These are phyloP conservation scores for Phytophthora syringae DNA, from an alignment of 352 stramenopile genomes.

Conservation along the genomic window DNA sequence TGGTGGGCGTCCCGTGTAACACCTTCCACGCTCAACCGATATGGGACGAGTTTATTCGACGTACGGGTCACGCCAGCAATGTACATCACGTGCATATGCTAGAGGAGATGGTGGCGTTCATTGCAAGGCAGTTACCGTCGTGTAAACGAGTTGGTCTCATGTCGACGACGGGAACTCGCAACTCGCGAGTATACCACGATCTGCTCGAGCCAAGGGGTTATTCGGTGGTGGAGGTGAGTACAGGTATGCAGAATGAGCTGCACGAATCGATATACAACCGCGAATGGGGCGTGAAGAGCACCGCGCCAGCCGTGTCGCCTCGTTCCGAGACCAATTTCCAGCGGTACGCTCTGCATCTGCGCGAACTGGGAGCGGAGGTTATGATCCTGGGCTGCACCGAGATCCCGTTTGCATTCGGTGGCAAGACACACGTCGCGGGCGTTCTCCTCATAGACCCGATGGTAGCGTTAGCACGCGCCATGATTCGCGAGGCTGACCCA, in stretches of 20 bases:
- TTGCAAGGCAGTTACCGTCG: constrained; percentile 47
- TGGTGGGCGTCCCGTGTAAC: constrained; percentile 75
- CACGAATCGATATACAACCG: constrained; percentile 81
- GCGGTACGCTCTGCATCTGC: constrained; percentile 55
- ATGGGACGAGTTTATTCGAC: constrained; percentile 71
- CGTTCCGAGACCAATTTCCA: constrained; percentile 68
- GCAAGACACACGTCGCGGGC: constrained; percentile 47
- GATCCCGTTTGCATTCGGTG: constrained; percentile 77
- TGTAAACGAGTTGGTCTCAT: constrained; percentile 65
- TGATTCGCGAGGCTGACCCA: constrained; percentile 71
- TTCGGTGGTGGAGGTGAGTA: constrained; percentile 56
- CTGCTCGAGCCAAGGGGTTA: constrained; percentile 68
- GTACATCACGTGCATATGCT: constrained; percentile 72
- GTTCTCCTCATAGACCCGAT: constrained; percentile 75
- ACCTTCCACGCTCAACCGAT: constrained; percentile 79
- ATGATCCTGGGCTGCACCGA: constrained; percentile 83
- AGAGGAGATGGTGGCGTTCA: constrained; percentile 71
- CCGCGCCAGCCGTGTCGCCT: constrained; percentile 57
- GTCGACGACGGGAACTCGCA: constrained; percentile 69
- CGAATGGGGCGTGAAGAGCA: constrained; percentile 80
- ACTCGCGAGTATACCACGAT: constrained; percentile 75
- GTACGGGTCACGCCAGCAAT: constrained; percentile 31
- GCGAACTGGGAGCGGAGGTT: constrained; percentile 56
- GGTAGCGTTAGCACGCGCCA: constrained; percentile 70
- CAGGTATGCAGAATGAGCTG: constrained; percentile 58